Percentiles rank a stretch among this genome's conserved stretches.
phyloP scores from a whole-genome alignment of 1,139 yeast genomes.

The Lodderomyces margitis region DNA sequence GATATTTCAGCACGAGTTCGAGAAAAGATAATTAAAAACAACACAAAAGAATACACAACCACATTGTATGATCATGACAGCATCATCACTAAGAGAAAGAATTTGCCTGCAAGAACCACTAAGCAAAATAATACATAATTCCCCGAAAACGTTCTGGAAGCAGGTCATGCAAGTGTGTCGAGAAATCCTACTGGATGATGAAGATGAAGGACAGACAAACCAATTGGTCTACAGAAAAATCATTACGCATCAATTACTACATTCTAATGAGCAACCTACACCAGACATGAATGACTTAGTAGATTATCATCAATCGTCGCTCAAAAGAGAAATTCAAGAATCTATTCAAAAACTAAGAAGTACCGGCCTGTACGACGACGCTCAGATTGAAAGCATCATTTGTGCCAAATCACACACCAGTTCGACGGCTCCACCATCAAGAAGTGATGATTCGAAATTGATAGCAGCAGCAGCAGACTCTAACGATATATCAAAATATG shows the following conservation, averaged over 20 bases:
- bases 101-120: neutral
- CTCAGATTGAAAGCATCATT: neutral
- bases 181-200: neutral
- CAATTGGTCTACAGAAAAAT: neutral
- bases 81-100: neutral
- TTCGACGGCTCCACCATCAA: neutral
- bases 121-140: neutral
- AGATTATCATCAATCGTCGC: neutral
- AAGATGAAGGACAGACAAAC: neutral
- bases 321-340: neutral
- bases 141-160: neutral
- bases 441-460: neutral
- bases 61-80: neutral
- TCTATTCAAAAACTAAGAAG: neutral
- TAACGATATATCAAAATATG: too few relatives aligned
- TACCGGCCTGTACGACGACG: neutral
- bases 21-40: neutral
- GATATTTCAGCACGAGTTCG: neutral
- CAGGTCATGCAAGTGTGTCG: constrained; percentile 1
- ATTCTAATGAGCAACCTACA: neutral
- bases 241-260: neutral
- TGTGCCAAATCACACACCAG: neutral
- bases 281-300: neutral
- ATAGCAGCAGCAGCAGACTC: too few relatives aligned
- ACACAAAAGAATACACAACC: neutral